Evolutionary conservation across 768 basidiomycete genomes (phyloP), one percentile per base, ranked within the genome.

Genomic region (Leccinum olivaceopallidum): DNA sequence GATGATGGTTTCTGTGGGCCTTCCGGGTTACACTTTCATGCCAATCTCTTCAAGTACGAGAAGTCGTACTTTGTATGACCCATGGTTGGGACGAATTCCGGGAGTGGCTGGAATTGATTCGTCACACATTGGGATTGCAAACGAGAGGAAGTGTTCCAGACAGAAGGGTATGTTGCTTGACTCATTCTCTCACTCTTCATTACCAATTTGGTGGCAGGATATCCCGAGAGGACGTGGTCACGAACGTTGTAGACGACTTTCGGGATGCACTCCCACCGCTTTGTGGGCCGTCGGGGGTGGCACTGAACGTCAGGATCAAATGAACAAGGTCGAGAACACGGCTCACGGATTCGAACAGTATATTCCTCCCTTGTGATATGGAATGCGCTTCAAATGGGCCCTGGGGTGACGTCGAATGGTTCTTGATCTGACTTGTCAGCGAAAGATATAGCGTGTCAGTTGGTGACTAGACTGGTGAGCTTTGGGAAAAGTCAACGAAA

Each of bases 311-410:
- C 20, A 59, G 70, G 8, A 60, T 60, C 4, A 73, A 75, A 26
- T 75, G 54, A 58, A 59, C 5, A 67, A 57, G 50, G 71, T 73
- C 28, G 68, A 75, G 39, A 57, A 58, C 12, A 73, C 73, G 52
- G 50, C 68, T 28, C 53, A 20, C 24, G 67, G 57, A 53, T 61
- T 73, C 24, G 57, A 68, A 26, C 28, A 62, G 16, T 75, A 66
- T 65, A 75, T 75, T 26, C 24, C 69, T 52, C 53, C 58, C 5
- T n/a, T 52, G 2, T 22, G 30, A 30, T 30, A 30, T 9, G 7
- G 9, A 30, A 30, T 30, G 30, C 30, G 30, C 30, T 30, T 9
- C 8, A 30, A 30, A 28, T 28, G 30, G 26, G 26, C 26, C 26
- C 26, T 26, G 26, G 8, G 30, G 8, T 30, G 30, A 30, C 30